Evolutionary conservation across 2,329 filamentous ascomycete genomes (phyloP).

Genomic region (Hymenoscyphus fructigenus): DNA sequence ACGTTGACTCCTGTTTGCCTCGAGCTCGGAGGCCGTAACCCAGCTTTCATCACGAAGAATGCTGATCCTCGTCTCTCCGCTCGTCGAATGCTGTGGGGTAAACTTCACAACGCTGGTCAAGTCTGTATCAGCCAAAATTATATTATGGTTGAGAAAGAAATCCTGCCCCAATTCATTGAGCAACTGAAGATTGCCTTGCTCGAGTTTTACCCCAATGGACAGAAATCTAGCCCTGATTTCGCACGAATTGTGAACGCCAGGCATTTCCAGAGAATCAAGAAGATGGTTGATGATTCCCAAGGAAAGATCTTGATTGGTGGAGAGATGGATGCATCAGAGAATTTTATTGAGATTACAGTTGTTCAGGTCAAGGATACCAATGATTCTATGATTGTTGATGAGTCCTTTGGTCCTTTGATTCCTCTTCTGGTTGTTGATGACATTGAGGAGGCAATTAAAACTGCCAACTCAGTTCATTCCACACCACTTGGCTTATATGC

Average conservation of each 20-base stretch:
- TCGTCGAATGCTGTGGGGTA: constrained; percentile 83
- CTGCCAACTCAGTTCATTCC: constrained; percentile 76
- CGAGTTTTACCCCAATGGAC: constrained; percentile 82
- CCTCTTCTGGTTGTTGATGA: constrained; percentile 75
- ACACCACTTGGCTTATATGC: constrained; percentile 83
- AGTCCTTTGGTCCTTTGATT: constrained; percentile 92
- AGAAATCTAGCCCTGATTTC: constrained; percentile 75
- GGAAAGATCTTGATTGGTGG: constrained; percentile 89
- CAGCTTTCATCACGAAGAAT: constrained; percentile 84
- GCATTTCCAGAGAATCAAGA: constrained; percentile 81
- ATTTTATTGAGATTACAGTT: constrained; percentile 90
- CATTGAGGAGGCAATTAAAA: constrained; percentile 80
- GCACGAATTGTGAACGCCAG: constrained; percentile 76
- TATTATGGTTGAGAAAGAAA: constrained; percentile 74
- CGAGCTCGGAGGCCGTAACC: constrained; percentile 89
- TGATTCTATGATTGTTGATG: constrained; percentile 76
- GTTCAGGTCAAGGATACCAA: constrained; percentile 75
- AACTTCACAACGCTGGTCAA: constrained; percentile 83
- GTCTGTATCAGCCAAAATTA: constrained; percentile 94
- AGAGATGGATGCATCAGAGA: constrained; percentile 72
- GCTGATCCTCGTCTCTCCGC: constrained; percentile 80
- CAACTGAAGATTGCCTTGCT: constrained; percentile 70
- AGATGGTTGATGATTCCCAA: constrained; percentile 80
- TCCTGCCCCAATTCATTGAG: constrained; percentile 69
- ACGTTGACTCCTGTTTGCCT: constrained; percentile 84